Evolutionary conservation across 2,329 filamentous ascomycete species (phyloP).

Genomic region (Ophiognomonia clavigignenti-juglandacearum): DNA sequence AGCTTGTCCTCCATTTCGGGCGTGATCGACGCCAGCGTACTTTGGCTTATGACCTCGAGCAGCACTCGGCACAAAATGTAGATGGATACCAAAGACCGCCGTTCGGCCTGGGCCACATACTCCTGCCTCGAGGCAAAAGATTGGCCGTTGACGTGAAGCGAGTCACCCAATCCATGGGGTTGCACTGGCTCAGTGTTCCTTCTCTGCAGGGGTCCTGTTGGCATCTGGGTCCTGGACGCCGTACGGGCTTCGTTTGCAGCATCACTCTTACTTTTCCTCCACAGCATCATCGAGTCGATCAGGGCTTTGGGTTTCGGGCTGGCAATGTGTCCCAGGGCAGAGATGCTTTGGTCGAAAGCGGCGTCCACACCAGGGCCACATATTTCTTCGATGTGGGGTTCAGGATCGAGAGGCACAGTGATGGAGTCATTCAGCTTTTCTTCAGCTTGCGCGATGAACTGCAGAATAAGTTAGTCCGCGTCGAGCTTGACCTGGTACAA

Average conservation of each 20-base stretch:
- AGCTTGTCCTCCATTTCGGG: constrained; percentile 90
- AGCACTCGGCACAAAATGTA: constrained; percentile 93
- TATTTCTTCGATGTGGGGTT: constrained; percentile 80
- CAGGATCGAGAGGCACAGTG: constrained; percentile 70
- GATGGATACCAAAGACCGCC: constrained; percentile 88
- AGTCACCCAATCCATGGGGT: constrained; percentile 26
- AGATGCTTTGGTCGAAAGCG: constrained; percentile 89
- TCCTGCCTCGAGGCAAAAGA: constrained; percentile 56
- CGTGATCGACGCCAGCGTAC: constrained; percentile 75
- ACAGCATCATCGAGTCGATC: constrained; percentile 97
- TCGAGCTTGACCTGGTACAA: background rate
- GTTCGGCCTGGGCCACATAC: constrained; percentile 73
- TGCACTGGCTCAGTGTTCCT: constrained; percentile 72
- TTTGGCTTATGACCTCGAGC: constrained; percentile 90
- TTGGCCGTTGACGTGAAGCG: constrained; percentile 28
- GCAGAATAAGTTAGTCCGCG: constrained; percentile 25
- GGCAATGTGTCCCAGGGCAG: constrained; percentile 89
- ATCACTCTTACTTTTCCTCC: constrained; percentile 95
- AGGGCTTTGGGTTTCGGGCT: constrained; percentile 90
- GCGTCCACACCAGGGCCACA: constrained; percentile 87
- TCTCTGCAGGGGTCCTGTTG: constrained; percentile 50
- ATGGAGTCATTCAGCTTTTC: constrained; percentile 91
- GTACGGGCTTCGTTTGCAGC: constrained; percentile 65
- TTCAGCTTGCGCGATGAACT: constrained; percentile 95
- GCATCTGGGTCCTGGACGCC: constrained; percentile 10